These are phyloP conservation scores for Magnolia sinica DNA, from an alignment of 164 flowering plant species.

Conservation along the genomic window DNA sequence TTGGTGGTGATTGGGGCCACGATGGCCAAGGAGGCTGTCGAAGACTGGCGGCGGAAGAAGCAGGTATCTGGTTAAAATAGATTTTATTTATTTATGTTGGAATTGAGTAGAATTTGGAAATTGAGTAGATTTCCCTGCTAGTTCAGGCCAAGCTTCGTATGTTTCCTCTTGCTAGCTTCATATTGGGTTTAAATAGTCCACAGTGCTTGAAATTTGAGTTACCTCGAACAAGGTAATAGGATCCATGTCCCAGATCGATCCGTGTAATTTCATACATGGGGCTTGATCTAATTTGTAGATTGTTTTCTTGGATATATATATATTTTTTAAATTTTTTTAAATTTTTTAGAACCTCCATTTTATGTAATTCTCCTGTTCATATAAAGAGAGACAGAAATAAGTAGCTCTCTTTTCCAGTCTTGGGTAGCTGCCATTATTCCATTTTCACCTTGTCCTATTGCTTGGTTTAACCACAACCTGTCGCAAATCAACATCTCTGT, in stretches of 20 bases:
- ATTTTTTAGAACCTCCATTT: too few species aligned
- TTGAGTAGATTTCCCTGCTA: background rate
- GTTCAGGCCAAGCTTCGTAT: background rate
- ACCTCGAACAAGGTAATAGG: background rate
- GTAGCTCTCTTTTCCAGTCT: too few species aligned
- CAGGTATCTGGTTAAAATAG: conserved; percentile 42
- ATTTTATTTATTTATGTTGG: background rate
- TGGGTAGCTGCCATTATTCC: too few species aligned
- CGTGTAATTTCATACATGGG: too few species aligned
- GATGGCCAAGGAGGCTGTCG: conserved; percentile 80
- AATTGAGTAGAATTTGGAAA: background rate
- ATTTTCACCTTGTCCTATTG: too few species aligned
- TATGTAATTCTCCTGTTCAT: too few species aligned
- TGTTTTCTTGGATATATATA: too few species aligned
- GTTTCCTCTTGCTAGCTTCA: background rate
- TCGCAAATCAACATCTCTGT: too few species aligned
- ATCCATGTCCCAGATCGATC: background rate
- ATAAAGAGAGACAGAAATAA: too few species aligned
- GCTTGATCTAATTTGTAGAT: too few species aligned
- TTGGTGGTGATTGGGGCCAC: conserved; percentile 74
- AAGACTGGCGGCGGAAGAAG: conserved; percentile 73
- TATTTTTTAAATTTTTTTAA: too few species aligned
- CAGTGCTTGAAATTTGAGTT: background rate
- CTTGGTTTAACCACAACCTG: too few species aligned
- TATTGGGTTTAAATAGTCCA: background rate